Conservation (phyloP, 257 asterid species). For the Solanum gandarillasii region DNA sequence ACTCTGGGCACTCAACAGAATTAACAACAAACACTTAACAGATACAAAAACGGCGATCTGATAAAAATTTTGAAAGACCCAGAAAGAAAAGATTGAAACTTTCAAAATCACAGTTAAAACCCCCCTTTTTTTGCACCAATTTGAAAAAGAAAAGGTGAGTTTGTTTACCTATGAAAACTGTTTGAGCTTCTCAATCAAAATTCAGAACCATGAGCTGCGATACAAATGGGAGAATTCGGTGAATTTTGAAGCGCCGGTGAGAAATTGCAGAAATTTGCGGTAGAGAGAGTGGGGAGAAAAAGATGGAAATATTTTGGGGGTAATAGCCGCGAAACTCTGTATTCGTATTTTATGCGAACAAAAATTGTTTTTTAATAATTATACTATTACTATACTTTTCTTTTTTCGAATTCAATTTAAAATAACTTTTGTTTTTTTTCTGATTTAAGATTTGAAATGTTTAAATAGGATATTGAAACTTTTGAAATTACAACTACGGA, state of each 20-base stretch:
- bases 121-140: not conserved
- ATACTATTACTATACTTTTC: not conserved
- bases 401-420: not conserved
- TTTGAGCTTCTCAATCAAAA: not conserved
- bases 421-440: not conserved
- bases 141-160: not conserved
- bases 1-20: not conserved
- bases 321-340: slow-evolving; percentile 31
- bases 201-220: not conserved
- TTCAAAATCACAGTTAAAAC: not conserved
- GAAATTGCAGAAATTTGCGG: slow-evolving; percentile 2
- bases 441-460: not conserved
- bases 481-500: not conserved
- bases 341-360: not conserved
- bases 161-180: not conserved
- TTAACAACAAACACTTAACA: not conserved
- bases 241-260: not conserved
- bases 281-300: not conserved
- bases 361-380: not conserved
- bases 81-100: not conserved
- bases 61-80: not conserved
- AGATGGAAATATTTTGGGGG: slow-evolving; percentile 6
- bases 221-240: not conserved
- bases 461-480: not conserved
- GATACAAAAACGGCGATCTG: not conserved